Base-by-base conservation (phyloP, 1,284 basidiomycete genomes). In the Vanrija humicola region DNA sequence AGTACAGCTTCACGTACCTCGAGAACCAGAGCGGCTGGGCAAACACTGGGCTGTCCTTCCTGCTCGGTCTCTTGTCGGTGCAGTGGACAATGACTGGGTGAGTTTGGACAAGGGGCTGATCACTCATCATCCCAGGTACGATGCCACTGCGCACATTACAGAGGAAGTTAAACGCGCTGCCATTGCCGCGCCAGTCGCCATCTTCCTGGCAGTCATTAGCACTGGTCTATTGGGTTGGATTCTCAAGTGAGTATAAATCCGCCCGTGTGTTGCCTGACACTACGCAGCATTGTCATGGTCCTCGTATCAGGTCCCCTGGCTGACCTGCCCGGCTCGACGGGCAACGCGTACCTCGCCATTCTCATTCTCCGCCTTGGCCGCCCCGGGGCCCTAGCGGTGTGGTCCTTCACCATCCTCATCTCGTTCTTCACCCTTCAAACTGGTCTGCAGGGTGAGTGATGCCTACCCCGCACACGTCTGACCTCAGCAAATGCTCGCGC, bases 141-240 rank as follows among this genome's bases (percentile, higher is more conserved):
- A 79, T 55, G 79, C 77, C 3, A 70, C 80, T 6, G 90, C 90
- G 2, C 93, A 96, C 73, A 95, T 96, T 61, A 89, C 88, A 6
- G 92, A 96, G 70, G 93, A 96, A 77, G 89, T 96, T 38, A 85
- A 84, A 67, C 83, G 88, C 48, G 92, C 93, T 9, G 88, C 91
- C 3, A 89, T 91, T 65, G 88, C 90, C 53, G 90, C 87, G 1
- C 89, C 89, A 1, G 82, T 88, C 50, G 88, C 89, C 3, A 90
- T 91, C 65, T 78, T 93, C 70, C 86, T 92, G 49, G 92, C 92
- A 52, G 90, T 94, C 29, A 78, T 90, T 59, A 89, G 89, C 15
- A 94, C 91, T 3, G 89, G 87, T 54, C 74, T 88, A 15, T 79
- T 87, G 53, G 90, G 90, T 42, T 92, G 89, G 89, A 65, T 91